These are phyloP conservation scores for Lycium barbarum DNA, from an alignment of 257 asterid species.

Conservation along the genomic window DNA sequence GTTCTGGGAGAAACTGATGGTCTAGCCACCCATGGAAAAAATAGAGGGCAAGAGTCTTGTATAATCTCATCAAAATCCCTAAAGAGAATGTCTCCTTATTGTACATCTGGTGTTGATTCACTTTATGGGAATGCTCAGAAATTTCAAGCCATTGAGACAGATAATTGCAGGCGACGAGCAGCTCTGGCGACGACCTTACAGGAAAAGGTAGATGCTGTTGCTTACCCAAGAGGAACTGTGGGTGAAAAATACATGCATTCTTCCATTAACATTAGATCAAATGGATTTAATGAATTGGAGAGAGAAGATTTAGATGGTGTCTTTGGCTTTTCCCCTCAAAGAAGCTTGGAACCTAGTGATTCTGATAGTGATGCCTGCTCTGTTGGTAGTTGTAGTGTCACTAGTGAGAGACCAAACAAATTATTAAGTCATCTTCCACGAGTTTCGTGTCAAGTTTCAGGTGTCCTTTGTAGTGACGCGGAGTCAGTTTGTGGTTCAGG, in stretches of 20 bases:
- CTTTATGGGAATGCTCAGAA: constrained; percentile 48
- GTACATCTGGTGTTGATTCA: constrained; percentile 55
- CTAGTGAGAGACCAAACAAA: constrained; percentile 50
- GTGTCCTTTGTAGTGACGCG: constrained; percentile 59
- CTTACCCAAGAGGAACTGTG: constrained; percentile 58
- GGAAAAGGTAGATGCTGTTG: constrained; percentile 75
- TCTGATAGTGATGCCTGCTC: constrained; percentile 70
- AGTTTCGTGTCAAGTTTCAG: constrained; percentile 49
- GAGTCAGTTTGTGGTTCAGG: constrained; percentile 60
- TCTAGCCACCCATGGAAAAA: constrained; percentile 29
- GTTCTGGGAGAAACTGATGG: constrained; percentile 38
- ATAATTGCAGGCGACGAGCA: constrained; percentile 44
- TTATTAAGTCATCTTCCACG: constrained; percentile 41
- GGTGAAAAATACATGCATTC: constrained; percentile 60
- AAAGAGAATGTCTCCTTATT: constrained; percentile 58
- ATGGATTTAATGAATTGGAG: constrained; percentile 55
- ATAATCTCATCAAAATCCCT: constrained; percentile 50
- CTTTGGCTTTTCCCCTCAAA: constrained; percentile 41
- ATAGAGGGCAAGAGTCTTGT: constrained; percentile 46
- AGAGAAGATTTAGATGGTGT: constrained; percentile 42
- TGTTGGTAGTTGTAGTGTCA: constrained; percentile 84
- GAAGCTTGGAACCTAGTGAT: constrained; percentile 48
- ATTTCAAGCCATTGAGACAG: constrained; percentile 55
- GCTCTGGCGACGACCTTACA: constrained; percentile 40
- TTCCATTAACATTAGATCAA: constrained; percentile 52